Percentiles rank a stretch among this genome's conserved stretches.
Evolutionary conservation across 2,329 filamentous ascomycete species (phyloP).

Genomic region (Xylariaceae sp.): DNA sequence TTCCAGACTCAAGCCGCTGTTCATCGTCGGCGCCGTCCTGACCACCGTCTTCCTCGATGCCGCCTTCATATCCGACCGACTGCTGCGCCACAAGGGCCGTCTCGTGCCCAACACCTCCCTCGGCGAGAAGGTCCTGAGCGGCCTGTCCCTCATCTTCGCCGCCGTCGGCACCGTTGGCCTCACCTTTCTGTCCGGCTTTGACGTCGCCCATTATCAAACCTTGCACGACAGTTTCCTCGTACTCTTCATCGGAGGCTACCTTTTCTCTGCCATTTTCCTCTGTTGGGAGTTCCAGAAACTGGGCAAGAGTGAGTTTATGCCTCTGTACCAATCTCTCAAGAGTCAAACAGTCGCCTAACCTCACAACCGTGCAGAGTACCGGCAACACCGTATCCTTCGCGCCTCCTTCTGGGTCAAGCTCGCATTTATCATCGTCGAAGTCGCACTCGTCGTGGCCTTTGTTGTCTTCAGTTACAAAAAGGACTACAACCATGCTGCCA

Average conservation of each 20-base stretch:
- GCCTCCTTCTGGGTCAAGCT: conserved; percentile 87
- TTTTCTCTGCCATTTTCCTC: conserved; percentile 81
- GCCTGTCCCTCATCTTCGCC: conserved; percentile 64
- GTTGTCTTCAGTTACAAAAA: conserved; percentile 50
- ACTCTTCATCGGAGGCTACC: conserved; percentile 83
- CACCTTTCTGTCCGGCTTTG: conserved; percentile 81
- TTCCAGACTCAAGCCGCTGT: conserved; percentile 67
- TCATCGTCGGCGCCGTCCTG: conserved; percentile 68
- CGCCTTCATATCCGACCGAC: conserved; percentile 77
- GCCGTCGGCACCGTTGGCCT: conserved; percentile 75
- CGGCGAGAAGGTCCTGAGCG: conserved; percentile 61
- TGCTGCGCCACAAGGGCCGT: conserved; percentile 77
- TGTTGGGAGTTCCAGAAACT: conserved; percentile 89
- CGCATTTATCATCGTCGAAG: conserved; percentile 75
- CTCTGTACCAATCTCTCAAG: neutral
- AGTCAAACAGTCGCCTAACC: neutral
- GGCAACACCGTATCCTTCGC: conserved; percentile 69
- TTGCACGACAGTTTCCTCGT: conserved; percentile 75
- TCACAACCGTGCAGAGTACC: conserved; percentile 53
- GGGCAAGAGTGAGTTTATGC: conserved; percentile 58
- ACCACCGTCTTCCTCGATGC: conserved; percentile 79
- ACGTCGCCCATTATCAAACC: conserved; percentile 65
- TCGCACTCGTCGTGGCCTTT: conserved; percentile 73
- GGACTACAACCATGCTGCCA: conserved; percentile 64
- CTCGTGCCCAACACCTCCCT: conserved; percentile 68